phyloP scores from a whole-genome alignment of 306 rosid species.

The Canavalia gladiata region DNA sequence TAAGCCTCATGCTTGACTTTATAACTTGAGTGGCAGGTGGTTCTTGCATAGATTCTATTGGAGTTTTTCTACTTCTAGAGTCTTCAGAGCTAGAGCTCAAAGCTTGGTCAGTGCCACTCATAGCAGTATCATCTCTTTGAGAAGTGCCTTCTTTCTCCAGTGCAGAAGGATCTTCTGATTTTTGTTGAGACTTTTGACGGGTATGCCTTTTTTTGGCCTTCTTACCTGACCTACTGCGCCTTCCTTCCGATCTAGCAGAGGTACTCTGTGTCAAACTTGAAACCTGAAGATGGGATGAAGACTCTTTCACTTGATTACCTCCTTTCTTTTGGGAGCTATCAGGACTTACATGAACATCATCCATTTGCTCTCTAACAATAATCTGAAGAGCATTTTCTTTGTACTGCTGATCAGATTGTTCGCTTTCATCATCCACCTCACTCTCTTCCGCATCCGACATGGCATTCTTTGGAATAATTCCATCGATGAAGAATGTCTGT shows the following conservation, averaged over 20 bases:
- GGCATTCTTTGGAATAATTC: conserved; percentile 79
- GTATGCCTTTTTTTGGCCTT: conserved; percentile 93
- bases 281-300: conserved; percentile 69
- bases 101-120: conserved; percentile 96
- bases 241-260: conserved; percentile 74
- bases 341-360: conserved; percentile 61
- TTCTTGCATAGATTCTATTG: conserved; percentile 77
- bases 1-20: conserved; percentile 66
- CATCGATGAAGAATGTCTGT: conserved; percentile 88
- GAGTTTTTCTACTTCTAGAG: conserved; percentile 83
- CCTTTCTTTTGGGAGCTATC: conserved; percentile 78
- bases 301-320: conserved; percentile 60
- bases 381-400: conserved; percentile 66
- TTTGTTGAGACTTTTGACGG: conserved; percentile 79
- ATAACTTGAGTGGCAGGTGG: conserved; percentile 61
- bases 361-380: conserved; percentile 68
- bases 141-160: conserved; percentile 80
- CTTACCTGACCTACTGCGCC: conserved; percentile 92
- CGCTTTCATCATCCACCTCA: conserved; percentile 72
- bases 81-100: conserved; percentile 88
- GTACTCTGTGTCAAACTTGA: conserved; percentile 80
- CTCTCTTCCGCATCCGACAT: conserved; percentile 81
- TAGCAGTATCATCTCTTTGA: conserved; percentile 82
- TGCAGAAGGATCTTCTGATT: conserved; percentile 65
- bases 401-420: conserved; percentile 68